Evolutionary conservation across 2,329 filamentous ascomycete species (phyloP).

Genomic region (Colletotrichum acutatum): DNA sequence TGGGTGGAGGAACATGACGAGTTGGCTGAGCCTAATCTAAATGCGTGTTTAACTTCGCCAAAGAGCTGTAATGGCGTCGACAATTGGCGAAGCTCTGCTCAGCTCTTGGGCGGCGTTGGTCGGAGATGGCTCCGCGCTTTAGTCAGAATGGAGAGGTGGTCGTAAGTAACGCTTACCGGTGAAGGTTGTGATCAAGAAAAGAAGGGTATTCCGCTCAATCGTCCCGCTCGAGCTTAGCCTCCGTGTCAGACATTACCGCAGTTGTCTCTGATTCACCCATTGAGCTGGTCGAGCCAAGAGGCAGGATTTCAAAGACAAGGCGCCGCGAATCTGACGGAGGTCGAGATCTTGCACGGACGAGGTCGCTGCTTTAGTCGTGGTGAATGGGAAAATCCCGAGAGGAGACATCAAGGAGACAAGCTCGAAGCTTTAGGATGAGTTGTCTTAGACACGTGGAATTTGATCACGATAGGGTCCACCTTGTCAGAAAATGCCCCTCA

Average conservation of each 20-base stretch:
- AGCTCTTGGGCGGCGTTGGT: constrained; percentile 6
- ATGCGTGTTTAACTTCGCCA: constrained; percentile 10
- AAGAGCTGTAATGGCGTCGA: background rate
- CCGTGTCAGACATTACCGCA: background rate
- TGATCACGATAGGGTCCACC: background rate
- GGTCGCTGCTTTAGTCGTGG: background rate
- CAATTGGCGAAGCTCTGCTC: background rate
- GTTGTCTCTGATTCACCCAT: background rate
- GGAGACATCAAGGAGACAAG: background rate
- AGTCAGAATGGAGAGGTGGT: background rate
- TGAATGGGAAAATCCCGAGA: background rate
- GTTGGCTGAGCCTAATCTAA: constrained; percentile 18
- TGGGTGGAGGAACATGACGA: constrained; percentile 24
- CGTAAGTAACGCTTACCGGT: background rate
- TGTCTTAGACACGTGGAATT: constrained; percentile 27
- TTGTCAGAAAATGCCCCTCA: background rate
- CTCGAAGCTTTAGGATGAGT: background rate
- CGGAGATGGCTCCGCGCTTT: constrained; percentile 22
- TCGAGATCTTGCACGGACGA: constrained; percentile 8
- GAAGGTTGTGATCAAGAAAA: background rate
- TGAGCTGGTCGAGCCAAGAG: background rate
- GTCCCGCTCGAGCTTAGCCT: background rate
- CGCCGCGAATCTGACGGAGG: constrained; percentile 9
- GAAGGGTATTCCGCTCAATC: background rate
- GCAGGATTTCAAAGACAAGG: background rate